Base-by-base conservation (phyloP, 2,329 filamentous ascomycete genomes). In the Paraphoma chrysanthemicola region DNA sequence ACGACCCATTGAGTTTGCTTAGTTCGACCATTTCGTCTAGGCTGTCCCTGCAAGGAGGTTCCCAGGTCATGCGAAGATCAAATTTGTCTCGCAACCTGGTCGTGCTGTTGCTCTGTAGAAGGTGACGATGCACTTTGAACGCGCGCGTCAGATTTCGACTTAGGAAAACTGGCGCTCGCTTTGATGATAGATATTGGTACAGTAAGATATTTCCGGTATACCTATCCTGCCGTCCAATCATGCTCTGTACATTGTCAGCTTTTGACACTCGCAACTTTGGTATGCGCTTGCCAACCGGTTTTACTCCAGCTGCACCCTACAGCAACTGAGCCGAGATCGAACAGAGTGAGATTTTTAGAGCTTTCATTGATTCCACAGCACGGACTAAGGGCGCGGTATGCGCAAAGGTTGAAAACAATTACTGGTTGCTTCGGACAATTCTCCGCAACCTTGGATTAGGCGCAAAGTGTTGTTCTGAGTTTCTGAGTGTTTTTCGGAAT, bases 1-100 rank as follows among this genome's bases (percentile, higher is more conserved):
- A 64, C 3, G 41, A 67, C 31, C 57, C 58, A n/a, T 60, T 63
- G n/a, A 58, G 56, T 7, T 62, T 53, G 16, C 70, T 45, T 30
- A 63, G 57, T 10, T 61, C 51, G 18, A 76, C 49, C 61, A 75
- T 72, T n/a, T 70, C 59, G 44, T 60, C 17, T 53, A 69, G 38
- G 61, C 67, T 45, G 55, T 72, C 49, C 17, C 41, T 23, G 11
- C 58, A 56, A 4, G 65, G 66, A 5, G 56, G 58, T 28, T 65
- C 51, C 74, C 75, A 78, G 31, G 28, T 7, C 12, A 50, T 28
- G 28, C 59, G 61, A 28, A 48, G 47, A 17, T 46, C 12, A 42
- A 48, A 43, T 17, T 59, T 44, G 4, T 36, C n/a, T 11, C 18
- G 6, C 5, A 42, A 36, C 2, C 38, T 6, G n/a, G 50, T 28